phyloP scores from a whole-genome alignment of 2,329 filamentous ascomycete genomes.

The Fusarium papillatum region DNA sequence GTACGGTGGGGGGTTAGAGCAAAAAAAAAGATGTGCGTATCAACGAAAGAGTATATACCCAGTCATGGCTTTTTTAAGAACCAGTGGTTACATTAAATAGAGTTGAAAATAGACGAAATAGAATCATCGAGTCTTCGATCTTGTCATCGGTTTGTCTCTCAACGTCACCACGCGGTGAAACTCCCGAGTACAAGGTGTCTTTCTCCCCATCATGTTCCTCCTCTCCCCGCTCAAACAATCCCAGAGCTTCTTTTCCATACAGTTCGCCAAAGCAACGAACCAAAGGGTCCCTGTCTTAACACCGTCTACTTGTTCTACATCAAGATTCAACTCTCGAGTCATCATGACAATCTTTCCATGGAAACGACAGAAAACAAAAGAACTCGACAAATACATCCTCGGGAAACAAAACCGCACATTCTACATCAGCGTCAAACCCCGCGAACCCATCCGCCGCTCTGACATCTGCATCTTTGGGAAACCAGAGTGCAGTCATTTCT shows the following conservation, averaged over 20 bases:
- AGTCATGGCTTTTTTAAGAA: slow-evolving; percentile 7
- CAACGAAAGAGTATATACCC: slow-evolving; percentile 37
- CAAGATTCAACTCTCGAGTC: neutral
- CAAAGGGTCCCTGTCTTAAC: neutral
- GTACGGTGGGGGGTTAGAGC: slow-evolving; percentile 57
- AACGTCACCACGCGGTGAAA: neutral
- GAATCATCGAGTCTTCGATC: slow-evolving; percentile 10
- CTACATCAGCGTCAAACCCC: slow-evolving; percentile 5
- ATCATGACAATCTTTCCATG: neutral
- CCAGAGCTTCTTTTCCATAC: neutral
- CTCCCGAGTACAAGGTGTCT: neutral
- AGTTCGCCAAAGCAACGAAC: neutral
- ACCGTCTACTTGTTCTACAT: neutral
- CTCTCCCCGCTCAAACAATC: neutral
- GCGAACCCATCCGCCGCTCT: neutral
- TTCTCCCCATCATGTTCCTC: neutral
- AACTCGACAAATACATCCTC: neutral
- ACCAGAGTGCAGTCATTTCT: neutral
- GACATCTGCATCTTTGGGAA: neutral
- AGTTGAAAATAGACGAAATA: slow-evolving; percentile 38
- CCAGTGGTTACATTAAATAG: slow-evolving; percentile 26
- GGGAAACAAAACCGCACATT: neutral
- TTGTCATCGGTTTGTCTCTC: neutral
- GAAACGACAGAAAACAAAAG: neutral
- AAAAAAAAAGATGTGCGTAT: neutral